Evolutionary conservation across 75 land plant species (phyloP), one percentile per base, ranked within the genome.

Genomic region (Adiantum capillusveneris): DNA sequence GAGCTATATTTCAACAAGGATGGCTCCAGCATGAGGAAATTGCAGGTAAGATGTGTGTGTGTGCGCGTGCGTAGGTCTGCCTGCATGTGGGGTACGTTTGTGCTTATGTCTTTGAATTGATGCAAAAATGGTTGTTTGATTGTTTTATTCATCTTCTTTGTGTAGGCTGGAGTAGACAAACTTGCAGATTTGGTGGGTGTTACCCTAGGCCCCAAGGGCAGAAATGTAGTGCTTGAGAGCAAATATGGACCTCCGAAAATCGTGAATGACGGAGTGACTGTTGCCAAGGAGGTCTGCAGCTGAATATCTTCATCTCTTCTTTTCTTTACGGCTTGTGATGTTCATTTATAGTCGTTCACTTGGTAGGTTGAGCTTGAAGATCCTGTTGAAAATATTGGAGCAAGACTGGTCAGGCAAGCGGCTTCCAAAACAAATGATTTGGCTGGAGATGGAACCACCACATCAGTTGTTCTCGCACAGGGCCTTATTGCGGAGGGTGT

Each of bases 1-100:
- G 90, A 86, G 57, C 68, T 90, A 37, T 68, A 86, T 48, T 90
- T 90, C 80, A 90, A 90, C 81, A 86, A 83, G 71, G 96, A 90
- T 68, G 91, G 91, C 0, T 84, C 85, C 5, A 87, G 91, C 11
- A 84, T 75, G 26, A 86, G 79, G 75, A 90, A 87, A 60, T 63
- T 90, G 55, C 96, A 86, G 72, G 91, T 86, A 37, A n/a, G n/a
- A n/a, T 58, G 73, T 68, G 37, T 34, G 37, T 34, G 37, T 34
- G 37, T 34, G 37, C 9, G 37, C 3, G 37, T 5, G 37, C 3
- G 37, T 5, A n/a, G n/a, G n/a, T n/a, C n/a, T n/a, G n/a, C n/a
- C n/a, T 90, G 55, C 96, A 86, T 69, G 91, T 86, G 44, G n/a
- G n/a, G n/a, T 58, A 70, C 65, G 37, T 34, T 3, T 34, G 37